Percentiles rank a stretch among this genome's conserved stretches.
These are phyloP conservation scores for Candida pini DNA, from an alignment of 805 yeast genomes.

Conservation along the genomic window DNA sequence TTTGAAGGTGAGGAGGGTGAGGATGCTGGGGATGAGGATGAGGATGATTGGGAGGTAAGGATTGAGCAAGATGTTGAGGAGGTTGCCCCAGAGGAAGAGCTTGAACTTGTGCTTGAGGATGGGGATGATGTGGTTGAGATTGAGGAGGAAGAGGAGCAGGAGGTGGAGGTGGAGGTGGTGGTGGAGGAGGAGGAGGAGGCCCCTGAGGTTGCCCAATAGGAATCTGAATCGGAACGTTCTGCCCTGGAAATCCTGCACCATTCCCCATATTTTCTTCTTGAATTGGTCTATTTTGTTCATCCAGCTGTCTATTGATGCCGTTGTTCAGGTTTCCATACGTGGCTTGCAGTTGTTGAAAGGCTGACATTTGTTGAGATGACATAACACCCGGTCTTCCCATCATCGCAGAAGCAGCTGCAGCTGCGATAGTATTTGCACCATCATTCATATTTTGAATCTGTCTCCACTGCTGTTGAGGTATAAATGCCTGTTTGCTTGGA, in stretches of 20 bases:
- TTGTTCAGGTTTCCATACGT: conserved; percentile 26
- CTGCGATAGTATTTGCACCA: conserved; percentile 16
- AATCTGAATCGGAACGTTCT: too few relatives aligned
- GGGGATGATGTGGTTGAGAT: conserved; percentile 13
- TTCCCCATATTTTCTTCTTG: too few relatives aligned
- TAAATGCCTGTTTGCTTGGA: conserved; percentile 2
- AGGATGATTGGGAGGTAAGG: conserved; percentile 1
- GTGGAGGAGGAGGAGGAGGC: conserved; percentile 1
- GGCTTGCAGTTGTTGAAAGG: conserved; percentile 25
- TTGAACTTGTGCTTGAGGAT: conserved; percentile 6
- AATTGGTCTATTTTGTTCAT: conserved; percentile 12
- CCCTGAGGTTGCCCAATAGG: conserved; percentile 1
- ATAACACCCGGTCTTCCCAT: conserved; percentile 22
- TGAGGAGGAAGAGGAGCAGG: conserved; percentile 10
- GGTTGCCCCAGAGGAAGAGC: conserved; percentile 6
- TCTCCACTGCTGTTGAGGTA: conserved; percentile 16
- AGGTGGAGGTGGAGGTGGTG: not conserved
- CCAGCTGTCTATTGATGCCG: conserved; percentile 17
- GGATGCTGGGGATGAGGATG: conserved; percentile 3
- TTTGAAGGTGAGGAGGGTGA: conserved; percentile 7
- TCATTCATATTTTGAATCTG: conserved; percentile 14
- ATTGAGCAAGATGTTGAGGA: not conserved
- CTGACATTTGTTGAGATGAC: conserved; percentile 20
- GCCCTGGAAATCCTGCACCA: too few relatives aligned
- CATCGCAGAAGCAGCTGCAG: conserved; percentile 23